Evolutionary conservation across 805 yeast species (phyloP), one percentile per base, ranked within the genome.

Genomic region (Wickerhamomyces mucosus): DNA sequence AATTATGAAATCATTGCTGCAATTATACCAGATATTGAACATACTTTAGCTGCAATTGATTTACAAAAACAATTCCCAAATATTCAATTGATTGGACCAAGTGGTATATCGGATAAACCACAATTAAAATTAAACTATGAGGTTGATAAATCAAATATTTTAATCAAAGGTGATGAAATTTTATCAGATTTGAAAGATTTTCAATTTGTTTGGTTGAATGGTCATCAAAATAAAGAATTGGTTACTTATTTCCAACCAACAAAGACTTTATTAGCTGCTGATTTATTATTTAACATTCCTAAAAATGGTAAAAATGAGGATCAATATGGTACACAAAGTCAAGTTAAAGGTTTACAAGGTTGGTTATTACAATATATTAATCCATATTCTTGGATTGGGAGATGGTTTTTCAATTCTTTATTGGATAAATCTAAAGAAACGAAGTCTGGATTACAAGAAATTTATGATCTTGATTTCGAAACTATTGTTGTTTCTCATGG

Each of bases 21-120:
- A 22, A 61, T 79, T 26, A 61, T 78, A 28, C 84, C 85, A 3
- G 82, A 78, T 45, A 45, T 40, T 20, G 80, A 74, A 40, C 86
- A 78, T 46, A 73, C 80, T 1, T 55, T 78, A 71, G 81, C 78
- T 3, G 70, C 76, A 10, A 46, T 52, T 17, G 65, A 68, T 11
- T 69, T 76, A 54, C 67, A 69, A 46, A 56, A 60, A 14, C 51
- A 55, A 33, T 65, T 57, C 47, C 81, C 83, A 4, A 45, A 58
- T 3, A 51, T 72, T 29, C 65, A 68, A 43, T 50, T 78, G 18
- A 62, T 78, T 37, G 82, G 77, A 6, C 63, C 70, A 55, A 36
- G 42, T 5, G 72, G 61, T 1, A 44, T 55, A 26, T 41, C 44
- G 10, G 54, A 53, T 23, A 61, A 61, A 13, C 53, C 64, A 9